Evolutionary conservation across 192 early-diverging fungal genomes (phyloP).

Genomic region (Backusella westeae): DNA sequence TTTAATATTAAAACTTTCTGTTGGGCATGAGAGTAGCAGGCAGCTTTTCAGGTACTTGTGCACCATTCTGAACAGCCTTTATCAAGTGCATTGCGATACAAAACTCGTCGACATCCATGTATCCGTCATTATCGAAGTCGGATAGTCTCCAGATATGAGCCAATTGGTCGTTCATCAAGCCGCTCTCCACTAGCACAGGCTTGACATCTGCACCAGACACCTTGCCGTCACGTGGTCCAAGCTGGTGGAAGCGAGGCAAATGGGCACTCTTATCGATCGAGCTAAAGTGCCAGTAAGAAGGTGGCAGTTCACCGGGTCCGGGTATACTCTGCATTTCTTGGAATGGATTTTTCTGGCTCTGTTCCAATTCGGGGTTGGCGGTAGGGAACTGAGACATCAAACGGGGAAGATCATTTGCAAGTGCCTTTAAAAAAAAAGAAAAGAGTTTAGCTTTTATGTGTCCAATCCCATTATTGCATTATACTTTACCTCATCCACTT

Average conservation of each 20-base stretch:
- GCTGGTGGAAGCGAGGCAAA: conserved; percentile 31
- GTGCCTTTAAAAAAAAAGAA: conserved; percentile 26
- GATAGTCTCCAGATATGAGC: conserved; percentile 63
- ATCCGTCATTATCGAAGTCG: conserved; percentile 64
- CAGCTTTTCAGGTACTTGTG: conserved; percentile 25
- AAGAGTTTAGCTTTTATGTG: background rate
- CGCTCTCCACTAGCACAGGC: conserved; percentile 50
- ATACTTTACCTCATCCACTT: conserved; percentile 39
- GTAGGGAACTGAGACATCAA: conserved; percentile 41
- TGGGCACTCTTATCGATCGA: conserved; percentile 41
- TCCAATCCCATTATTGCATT: background rate
- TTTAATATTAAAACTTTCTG: conserved; percentile 24
- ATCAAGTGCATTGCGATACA: conserved; percentile 66
- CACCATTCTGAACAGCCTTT: conserved; percentile 30
- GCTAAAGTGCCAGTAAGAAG: conserved; percentile 35
- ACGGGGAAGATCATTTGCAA: conserved; percentile 44
- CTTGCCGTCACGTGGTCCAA: conserved; percentile 40
- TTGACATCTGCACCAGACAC: conserved; percentile 37
- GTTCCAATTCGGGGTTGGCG: conserved; percentile 35
- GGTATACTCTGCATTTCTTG: background rate
- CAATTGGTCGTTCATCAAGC: conserved; percentile 49
- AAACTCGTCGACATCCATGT: conserved; percentile 70
- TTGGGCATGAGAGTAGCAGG: conserved; percentile 29
- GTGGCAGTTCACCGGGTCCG: conserved; percentile 20
- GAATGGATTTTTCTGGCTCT: conserved; percentile 41